Conservation (phyloP, 1,284 basidiomycete genomes). For the Fomitopsis schrenkii region DNA sequence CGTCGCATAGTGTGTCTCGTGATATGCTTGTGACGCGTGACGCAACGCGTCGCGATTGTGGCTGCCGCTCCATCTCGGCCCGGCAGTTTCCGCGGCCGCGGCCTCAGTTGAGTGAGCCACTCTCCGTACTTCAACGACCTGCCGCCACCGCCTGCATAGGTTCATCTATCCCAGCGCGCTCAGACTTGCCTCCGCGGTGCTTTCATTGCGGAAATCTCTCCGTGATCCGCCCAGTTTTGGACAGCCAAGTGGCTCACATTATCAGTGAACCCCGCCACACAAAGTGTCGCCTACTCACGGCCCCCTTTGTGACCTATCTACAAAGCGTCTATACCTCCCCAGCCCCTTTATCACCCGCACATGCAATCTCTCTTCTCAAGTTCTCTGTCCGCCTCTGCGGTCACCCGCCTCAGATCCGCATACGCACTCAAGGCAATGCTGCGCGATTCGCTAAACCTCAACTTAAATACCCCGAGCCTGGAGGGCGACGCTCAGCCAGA, state of each 20-base stretch:
- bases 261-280: too few relatives aligned
- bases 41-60: not conserved
- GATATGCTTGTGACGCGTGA: not conserved
- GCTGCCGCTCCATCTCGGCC: not conserved
- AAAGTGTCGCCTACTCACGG: too few relatives aligned
- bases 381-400: not conserved
- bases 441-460: not conserved
- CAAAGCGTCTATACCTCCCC: too few relatives aligned
- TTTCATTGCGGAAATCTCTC: too few relatives aligned
- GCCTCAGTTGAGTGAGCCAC: not conserved
- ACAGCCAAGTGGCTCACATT: too few relatives aligned
- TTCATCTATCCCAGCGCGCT: too few relatives aligned
- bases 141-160: not conserved
- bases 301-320: too few relatives aligned
- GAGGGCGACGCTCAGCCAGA: not conserved
- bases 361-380: not conserved
- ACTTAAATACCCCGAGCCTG: not conserved
- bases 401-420: not conserved
- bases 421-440: not conserved
- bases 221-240: too few relatives aligned
- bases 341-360: not conserved
- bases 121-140: not conserved
- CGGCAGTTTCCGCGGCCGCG: not conserved
- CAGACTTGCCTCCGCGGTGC: too few relatives aligned
- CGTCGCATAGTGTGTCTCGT: not conserved